Evolutionary conservation across 768 basidiomycete species (phyloP).

Genomic region (Mycena pura): DNA sequence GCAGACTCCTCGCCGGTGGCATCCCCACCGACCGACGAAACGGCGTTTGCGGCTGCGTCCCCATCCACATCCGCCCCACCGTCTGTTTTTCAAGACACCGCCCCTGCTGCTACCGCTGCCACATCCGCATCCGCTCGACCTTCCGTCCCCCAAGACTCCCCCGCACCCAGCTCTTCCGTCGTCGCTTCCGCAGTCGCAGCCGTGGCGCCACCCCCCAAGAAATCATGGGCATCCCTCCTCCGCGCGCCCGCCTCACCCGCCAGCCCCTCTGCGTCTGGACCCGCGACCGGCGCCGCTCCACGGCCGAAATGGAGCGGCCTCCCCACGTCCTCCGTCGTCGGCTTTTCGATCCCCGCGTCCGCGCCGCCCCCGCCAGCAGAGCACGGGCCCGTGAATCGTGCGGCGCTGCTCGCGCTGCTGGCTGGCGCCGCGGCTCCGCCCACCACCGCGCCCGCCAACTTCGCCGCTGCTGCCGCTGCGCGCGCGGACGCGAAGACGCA

Average conservation of each 20-base stretch:
- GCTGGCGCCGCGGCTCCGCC: constrained; percentile 32
- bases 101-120: too few relatives aligned
- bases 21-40: too few relatives aligned
- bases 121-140: too few relatives aligned
- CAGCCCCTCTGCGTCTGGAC: constrained; percentile 21
- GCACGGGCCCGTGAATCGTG: constrained; percentile 43
- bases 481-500: too few relatives aligned
- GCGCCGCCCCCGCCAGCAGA: constrained; percentile 36
- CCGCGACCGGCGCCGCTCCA: not conserved
- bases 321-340: constrained; percentile 74
- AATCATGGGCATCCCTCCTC: constrained; percentile 81
- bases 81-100: too few relatives aligned
- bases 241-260: constrained; percentile 48
- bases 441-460: too few relatives aligned
- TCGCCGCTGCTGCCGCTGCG: too few relatives aligned
- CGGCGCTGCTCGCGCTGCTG: constrained; percentile 62
- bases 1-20: too few relatives aligned
- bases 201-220: constrained; percentile 50
- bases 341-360: constrained; percentile 70
- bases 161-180: too few relatives aligned
- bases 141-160: too few relatives aligned
- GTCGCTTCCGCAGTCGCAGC: constrained; percentile 35
- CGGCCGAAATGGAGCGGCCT: constrained; percentile 51
- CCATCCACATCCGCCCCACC: constrained; percentile 8
- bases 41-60: not conserved